Conservation (phyloP, 2,329 filamentous ascomycete genomes). For the Pseudogymnoascus sp. region DNA sequence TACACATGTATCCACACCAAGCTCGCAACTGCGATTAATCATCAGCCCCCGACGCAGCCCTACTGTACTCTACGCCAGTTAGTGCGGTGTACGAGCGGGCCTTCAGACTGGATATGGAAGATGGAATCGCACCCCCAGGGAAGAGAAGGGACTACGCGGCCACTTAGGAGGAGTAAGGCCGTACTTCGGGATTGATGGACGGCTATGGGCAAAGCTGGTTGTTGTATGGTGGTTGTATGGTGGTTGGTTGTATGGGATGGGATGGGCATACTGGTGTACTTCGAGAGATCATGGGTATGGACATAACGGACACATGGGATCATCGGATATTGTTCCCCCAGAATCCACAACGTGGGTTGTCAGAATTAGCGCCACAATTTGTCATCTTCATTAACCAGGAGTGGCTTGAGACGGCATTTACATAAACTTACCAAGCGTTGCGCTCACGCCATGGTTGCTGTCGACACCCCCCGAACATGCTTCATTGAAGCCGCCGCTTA, state of each 20-base stretch:
- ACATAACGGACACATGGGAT: slow-evolving; percentile 1
- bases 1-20: not conserved
- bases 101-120: slow-evolving; percentile 1
- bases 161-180: not conserved
- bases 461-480: not conserved
- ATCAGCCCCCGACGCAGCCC: slow-evolving; percentile 2
- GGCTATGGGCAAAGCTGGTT: not conserved
- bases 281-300: not conserved
- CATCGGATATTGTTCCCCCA: not conserved
- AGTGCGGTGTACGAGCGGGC: not conserved
- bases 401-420: not conserved
- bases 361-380: slow-evolving; percentile 8
- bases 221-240: too few species aligned
- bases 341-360: slow-evolving; percentile 7
- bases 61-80: not conserved
- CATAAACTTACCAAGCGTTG: slow-evolving; percentile 5
- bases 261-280: not conserved
- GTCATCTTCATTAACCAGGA: slow-evolving; percentile 5
- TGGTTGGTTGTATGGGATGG: too few species aligned
- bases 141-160: not conserved
- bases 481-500: not conserved
- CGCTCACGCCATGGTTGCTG: not conserved
- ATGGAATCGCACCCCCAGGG: not conserved
- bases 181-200: not conserved
- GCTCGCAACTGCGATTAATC: not conserved